Percentiles rank a stretch among this genome's conserved stretches.
phyloP scores from a whole-genome alignment of 208 protist species.

The Wallacemonas sp. region DNA sequence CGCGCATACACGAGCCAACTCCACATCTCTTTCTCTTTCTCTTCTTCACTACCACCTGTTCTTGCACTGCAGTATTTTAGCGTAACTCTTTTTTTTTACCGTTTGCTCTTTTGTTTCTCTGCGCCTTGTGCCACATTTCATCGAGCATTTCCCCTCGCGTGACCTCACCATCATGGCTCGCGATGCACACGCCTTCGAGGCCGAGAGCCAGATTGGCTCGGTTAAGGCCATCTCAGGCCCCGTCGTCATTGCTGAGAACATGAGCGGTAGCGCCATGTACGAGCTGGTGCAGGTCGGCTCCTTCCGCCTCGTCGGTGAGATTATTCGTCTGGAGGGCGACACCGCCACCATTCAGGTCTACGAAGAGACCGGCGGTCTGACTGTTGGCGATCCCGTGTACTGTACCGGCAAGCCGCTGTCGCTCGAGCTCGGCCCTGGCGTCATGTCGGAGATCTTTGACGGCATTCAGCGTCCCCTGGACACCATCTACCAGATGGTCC shows the following conservation, averaged over 20 bases:
- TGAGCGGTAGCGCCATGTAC: conserved; percentile 99
- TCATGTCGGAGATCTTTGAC: conserved; percentile 99
- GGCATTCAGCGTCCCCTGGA: conserved; percentile 99
- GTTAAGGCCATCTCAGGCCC: conserved; percentile 94
- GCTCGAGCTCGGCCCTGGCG: conserved; percentile 99
- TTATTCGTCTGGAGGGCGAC: conserved; percentile 99
- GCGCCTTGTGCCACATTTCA: neutral
- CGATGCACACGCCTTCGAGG: conserved; percentile 68
- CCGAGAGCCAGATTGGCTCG: conserved; percentile 75
- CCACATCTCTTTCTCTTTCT: conserved; percentile 4
- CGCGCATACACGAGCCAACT: neutral
- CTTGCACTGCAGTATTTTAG: conserved; percentile 4
- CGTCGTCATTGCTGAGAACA: conserved; percentile 99
- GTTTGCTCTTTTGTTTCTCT: conserved; percentile 5
- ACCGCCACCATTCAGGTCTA: conserved; percentile 99
- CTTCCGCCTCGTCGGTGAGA: conserved; percentile 98
- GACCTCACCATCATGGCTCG: conserved; percentile 33
- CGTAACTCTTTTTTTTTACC: neutral
- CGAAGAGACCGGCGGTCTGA: conserved; percentile 99
- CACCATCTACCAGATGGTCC: conserved; percentile 95
- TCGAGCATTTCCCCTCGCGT: neutral
- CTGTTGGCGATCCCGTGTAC: conserved; percentile 98
- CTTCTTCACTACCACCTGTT: no score
- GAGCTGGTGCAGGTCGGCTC: conserved; percentile 99
- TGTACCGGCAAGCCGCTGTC: conserved; percentile 99